A percentile compares a stretch with the other conserved stretches of the same genome.
These are phyloP conservation scores for Trichoderma endophyticum DNA, from an alignment of 2,329 filamentous ascomycete species.

Conservation along the genomic window DNA sequence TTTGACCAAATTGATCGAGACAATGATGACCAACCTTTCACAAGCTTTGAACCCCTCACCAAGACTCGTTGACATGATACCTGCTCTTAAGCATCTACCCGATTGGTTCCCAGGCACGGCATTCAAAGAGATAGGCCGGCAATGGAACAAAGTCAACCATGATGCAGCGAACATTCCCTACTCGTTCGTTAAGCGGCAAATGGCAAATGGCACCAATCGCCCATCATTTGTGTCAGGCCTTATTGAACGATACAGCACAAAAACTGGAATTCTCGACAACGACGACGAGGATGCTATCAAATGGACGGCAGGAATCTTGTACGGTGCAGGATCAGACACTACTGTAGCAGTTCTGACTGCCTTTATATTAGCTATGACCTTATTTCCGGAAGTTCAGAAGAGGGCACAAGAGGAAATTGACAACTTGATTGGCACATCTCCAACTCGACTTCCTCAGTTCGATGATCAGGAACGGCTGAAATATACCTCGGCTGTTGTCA, in stretches of 20 bases:
- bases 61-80: slow-evolving; percentile 28
- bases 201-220: neutral
- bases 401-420: slow-evolving; percentile 22
- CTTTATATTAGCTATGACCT: slow-evolving; percentile 15
- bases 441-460: slow-evolving; percentile 12
- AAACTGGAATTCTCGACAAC: neutral
- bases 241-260: neutral
- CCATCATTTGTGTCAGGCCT: slow-evolving; percentile 3
- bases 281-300: neutral
- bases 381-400: slow-evolving; percentile 16
- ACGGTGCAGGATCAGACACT: slow-evolving; percentile 16
- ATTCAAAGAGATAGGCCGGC: slow-evolving; percentile 23
- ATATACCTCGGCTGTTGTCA: slow-evolving; percentile 27
- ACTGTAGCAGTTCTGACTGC: neutral
- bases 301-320: neutral
- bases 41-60: slow-evolving; percentile 21
- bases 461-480: slow-evolving; percentile 24
- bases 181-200: slow-evolving; percentile 3
- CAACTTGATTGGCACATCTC: slow-evolving; percentile 21
- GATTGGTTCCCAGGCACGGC: slow-evolving; percentile 25
- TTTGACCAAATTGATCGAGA: slow-evolving; percentile 24
- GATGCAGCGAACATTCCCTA: neutral
- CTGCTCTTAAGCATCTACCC: slow-evolving; percentile 24
- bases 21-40: slow-evolving; percentile 24
- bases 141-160: neutral